Percentiles rank a stretch among this genome's conserved stretches.
These are phyloP conservation scores for Euphorbia peplus DNA, from an alignment of 345 rosid genomes.

Conservation along the genomic window DNA sequence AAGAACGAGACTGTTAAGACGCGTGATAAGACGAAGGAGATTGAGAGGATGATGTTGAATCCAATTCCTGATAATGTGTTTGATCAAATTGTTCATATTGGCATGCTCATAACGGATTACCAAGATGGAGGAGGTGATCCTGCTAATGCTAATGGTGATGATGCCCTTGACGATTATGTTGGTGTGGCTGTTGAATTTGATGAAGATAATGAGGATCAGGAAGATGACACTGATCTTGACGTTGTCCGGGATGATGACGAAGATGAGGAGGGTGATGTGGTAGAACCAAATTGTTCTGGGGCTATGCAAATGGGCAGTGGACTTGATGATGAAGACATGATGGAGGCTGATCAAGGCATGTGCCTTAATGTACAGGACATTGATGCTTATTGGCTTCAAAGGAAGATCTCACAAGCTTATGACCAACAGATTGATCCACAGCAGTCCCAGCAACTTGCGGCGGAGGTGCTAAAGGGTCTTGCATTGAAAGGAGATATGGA, in stretches of 20 bases:
- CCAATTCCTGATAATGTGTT: slow-evolving; percentile 43
- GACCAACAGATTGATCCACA: slow-evolving; percentile 86
- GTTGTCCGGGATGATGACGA: slow-evolving; percentile 82
- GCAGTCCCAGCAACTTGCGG: slow-evolving; percentile 82
- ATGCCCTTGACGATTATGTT: slow-evolving; percentile 74
- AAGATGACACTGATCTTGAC: slow-evolving; percentile 87
- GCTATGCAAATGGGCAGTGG: slow-evolving; percentile 89
- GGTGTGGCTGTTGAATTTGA: slow-evolving; percentile 89
- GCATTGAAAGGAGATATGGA: slow-evolving; percentile 83
- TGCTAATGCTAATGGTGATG: slow-evolving; percentile 53
- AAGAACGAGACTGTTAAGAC: slow-evolving; percentile 60
- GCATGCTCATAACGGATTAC: slow-evolving; percentile 72
- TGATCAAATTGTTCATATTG: slow-evolving; percentile 73
- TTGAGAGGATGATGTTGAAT: slow-evolving; percentile 70
- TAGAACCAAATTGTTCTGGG: slow-evolving; percentile 48
- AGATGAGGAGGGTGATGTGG: slow-evolving; percentile 67
- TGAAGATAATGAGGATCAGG: slow-evolving; percentile 82
- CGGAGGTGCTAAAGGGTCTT: slow-evolving; percentile 86
- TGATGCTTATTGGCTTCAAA: slow-evolving; percentile 97
- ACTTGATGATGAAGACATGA: slow-evolving; percentile 64
- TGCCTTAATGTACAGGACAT: slow-evolving; percentile 84
- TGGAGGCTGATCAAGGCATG: slow-evolving; percentile 63
- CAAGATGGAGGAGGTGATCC: slow-evolving; percentile 65
- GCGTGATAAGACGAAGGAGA: slow-evolving; percentile 78
- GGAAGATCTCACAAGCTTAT: slow-evolving; percentile 84